phyloP scores from a whole-genome alignment of 805 yeast species.

The Wickerhamiella azymoides region DNA sequence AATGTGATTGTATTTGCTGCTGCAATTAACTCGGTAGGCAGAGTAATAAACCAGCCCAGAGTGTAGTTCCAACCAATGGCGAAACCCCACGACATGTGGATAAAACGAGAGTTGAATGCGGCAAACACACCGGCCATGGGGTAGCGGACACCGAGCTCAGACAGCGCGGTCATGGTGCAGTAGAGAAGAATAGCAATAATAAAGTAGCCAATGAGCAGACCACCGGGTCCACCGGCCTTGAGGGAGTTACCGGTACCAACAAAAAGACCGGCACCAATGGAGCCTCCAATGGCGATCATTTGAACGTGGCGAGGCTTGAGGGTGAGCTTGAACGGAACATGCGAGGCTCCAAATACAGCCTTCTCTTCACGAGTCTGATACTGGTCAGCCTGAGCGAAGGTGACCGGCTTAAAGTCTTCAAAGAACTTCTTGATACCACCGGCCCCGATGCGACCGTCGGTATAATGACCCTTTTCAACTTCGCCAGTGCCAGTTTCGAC shows the following conservation, averaged over 20 bases:
- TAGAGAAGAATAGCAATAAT: slow-evolving; percentile 42
- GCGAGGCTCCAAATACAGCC: slow-evolving; percentile 54
- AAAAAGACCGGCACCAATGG: slow-evolving; percentile 58
- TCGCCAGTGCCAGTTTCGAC: background rate
- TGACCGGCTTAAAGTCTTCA: slow-evolving; percentile 35
- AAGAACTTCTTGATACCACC: slow-evolving; percentile 6
- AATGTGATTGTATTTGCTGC: slow-evolving; percentile 38
- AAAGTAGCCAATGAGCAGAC: slow-evolving; percentile 34
- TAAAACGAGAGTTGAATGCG: slow-evolving; percentile 39
- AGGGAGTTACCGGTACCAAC: slow-evolving; percentile 35
- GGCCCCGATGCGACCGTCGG: background rate
- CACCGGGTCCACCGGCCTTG: slow-evolving; percentile 35
- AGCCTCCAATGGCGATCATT: slow-evolving; percentile 65
- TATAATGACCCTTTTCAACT: background rate
- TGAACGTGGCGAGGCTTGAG: slow-evolving; percentile 31
- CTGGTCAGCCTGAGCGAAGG: slow-evolving; percentile 26
- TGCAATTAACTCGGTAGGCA: slow-evolving; percentile 47
- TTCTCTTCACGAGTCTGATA: slow-evolving; percentile 23
- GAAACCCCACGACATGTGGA: slow-evolving; percentile 49
- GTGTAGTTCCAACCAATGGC: slow-evolving; percentile 55
- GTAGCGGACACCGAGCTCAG: slow-evolving; percentile 50
- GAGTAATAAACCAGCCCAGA: slow-evolving; percentile 41
- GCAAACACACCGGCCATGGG: slow-evolving; percentile 44
- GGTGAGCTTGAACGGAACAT: slow-evolving; percentile 42
- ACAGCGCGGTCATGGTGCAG: slow-evolving; percentile 44